Conservation (phyloP, 1,284 basidiomycete species). For the Puccinia triticina region DNA sequence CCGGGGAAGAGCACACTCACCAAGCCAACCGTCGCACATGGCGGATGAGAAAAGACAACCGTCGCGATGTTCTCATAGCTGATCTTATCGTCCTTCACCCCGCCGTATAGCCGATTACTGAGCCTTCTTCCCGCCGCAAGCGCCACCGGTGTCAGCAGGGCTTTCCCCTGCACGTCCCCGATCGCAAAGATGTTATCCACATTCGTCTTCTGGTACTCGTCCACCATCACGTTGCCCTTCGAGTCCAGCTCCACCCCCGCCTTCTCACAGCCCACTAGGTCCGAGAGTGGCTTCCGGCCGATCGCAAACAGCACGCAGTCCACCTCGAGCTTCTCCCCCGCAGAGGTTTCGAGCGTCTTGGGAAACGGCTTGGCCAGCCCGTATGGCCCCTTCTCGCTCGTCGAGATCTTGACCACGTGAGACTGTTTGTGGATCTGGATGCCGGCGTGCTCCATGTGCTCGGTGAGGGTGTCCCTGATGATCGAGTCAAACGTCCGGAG, state of each 20-base stretch:
- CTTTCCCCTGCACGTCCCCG: slow-evolving; percentile 91
- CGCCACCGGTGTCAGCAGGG: slow-evolving; percentile 92
- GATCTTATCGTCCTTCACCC: slow-evolving; percentile 78
- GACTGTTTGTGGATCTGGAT: slow-evolving; percentile 80
- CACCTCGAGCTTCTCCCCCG: slow-evolving; percentile 77
- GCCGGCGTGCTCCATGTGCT: slow-evolving; percentile 92
- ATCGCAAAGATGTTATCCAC: slow-evolving; percentile 77
- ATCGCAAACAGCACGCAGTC: slow-evolving; percentile 93
- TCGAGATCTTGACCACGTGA: slow-evolving; percentile 66
- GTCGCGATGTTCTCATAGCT: slow-evolving; percentile 84
- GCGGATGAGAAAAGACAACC: slow-evolving; percentile 86
- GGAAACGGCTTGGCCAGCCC: slow-evolving; percentile 33
- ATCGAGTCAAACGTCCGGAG: slow-evolving; percentile 90
- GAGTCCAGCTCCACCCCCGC: slow-evolving; percentile 75
- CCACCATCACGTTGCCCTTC: slow-evolving; percentile 80
- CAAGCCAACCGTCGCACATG: slow-evolving; percentile 86
- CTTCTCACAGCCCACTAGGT: slow-evolving; percentile 75
- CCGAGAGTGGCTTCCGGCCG: slow-evolving; percentile 80
- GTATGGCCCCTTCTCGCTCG: slow-evolving; percentile 59
- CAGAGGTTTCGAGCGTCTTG: slow-evolving; percentile 69
- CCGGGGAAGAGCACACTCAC: slow-evolving; percentile 15
- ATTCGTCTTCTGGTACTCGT: slow-evolving; percentile 85
- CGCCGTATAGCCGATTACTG: slow-evolving; percentile 86
- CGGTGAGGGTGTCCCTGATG: slow-evolving; percentile 81
- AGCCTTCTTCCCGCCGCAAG: slow-evolving; percentile 91